These are phyloP conservation scores for Lasiosphaeria miniovina DNA, from an alignment of 495 filamentous ascomycete species.

Conservation along the genomic window DNA sequence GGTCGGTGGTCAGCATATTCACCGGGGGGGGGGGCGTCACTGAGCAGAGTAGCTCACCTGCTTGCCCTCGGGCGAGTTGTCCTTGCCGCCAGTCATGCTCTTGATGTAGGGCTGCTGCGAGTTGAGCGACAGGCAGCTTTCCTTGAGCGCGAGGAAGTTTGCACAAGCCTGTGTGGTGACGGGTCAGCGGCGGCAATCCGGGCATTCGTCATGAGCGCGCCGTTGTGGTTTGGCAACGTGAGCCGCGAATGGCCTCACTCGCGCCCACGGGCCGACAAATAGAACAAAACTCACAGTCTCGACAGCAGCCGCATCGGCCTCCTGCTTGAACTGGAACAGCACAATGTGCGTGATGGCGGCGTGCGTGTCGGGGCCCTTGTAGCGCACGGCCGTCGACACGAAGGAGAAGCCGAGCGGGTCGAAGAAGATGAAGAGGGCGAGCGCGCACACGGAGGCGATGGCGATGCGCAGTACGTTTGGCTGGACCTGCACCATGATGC, in stretches of 20 bases:
- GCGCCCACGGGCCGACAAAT: neutral
- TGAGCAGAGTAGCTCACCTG: constrained; percentile 42
- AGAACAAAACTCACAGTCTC: neutral
- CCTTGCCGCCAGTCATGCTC: constrained; percentile 52
- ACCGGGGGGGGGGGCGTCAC: neutral
- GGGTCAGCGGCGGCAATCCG: neutral
- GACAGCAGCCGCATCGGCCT: neutral
- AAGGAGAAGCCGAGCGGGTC: constrained; percentile 3
- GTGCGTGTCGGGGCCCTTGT: neutral
- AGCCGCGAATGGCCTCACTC: too few species aligned
- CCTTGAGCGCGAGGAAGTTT: constrained; percentile 26
- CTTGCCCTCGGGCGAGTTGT: constrained; percentile 60
- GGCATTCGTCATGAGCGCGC: too few species aligned
- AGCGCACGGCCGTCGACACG: constrained; percentile 1
- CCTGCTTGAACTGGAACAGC: constrained; percentile 5
- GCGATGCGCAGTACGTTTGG: constrained; percentile 3
- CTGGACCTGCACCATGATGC: neutral
- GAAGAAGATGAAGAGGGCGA: constrained; percentile 6
- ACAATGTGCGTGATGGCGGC: constrained; percentile 7
- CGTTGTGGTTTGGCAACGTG: too few species aligned
- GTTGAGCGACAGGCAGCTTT: constrained; percentile 47
- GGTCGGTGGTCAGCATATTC: neutral
- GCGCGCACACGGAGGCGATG: neutral
- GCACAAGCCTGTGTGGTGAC: constrained; percentile 21
- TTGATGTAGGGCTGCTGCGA: constrained; percentile 55